Conservation (phyloP, 768 basidiomycete species). For the Psilocybe sp. region DNA sequence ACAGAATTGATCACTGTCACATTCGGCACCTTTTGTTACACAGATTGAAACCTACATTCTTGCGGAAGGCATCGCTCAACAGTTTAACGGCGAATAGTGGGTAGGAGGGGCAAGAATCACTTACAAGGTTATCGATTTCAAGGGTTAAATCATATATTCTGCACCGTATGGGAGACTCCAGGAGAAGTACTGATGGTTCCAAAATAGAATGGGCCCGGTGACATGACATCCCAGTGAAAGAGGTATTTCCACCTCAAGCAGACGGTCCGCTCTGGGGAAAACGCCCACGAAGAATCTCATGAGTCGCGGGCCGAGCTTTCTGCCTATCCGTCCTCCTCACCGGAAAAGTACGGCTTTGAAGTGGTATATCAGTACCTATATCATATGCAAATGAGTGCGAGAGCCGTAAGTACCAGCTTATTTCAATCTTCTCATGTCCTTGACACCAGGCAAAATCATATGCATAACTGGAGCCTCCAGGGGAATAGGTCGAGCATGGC, state of each 20-base stretch:
- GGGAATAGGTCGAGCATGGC: slow-evolving; percentile 72
- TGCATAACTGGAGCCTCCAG: slow-evolving; percentile 73
- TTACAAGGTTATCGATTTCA: neutral
- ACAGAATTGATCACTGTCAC: neutral
- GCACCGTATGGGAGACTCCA: too few relatives aligned
- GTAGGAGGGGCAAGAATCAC: neutral
- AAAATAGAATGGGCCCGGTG: too few relatives aligned
- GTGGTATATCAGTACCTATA: too few relatives aligned
- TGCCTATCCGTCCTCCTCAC: too few relatives aligned
- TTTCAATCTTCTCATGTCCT: slow-evolving; percentile 28
- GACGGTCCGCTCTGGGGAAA: too few relatives aligned
- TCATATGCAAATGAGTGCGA: neutral
- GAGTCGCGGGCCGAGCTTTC: too few relatives aligned
- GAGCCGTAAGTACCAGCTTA: neutral
- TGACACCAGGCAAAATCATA: slow-evolving; percentile 56
- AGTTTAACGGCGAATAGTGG: neutral
- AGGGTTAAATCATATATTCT: too few relatives aligned
- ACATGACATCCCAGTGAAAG: too few relatives aligned
- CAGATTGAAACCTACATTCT: slow-evolving; percentile 45
- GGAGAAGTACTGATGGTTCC: slow-evolving; percentile 13
- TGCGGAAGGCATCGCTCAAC: slow-evolving; percentile 35
- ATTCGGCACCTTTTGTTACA: neutral
- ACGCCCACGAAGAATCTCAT: too few relatives aligned
- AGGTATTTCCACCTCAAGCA: too few relatives aligned
- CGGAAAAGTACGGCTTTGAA: too few relatives aligned